Conservation (phyloP, 371 early-diverging fungal species). For the Synchytrium microbalum region DNA sequence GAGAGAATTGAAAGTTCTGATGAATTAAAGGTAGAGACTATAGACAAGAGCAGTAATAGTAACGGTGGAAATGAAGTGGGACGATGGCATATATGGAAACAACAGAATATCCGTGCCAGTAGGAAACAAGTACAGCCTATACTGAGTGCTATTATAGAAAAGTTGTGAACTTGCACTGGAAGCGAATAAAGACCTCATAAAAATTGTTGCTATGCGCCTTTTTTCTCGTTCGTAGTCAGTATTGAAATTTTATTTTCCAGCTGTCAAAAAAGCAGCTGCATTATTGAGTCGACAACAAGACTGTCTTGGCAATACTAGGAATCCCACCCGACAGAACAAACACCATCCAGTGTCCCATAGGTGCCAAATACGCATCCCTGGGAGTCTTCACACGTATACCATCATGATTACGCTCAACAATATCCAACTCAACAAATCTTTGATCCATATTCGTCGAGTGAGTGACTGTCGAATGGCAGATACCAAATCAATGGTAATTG, state of each 20-base stretch:
- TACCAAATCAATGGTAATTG: background rate
- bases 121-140: slow-evolving; percentile 67
- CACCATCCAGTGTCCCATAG: slow-evolving; percentile 35
- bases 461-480: slow-evolving; percentile 20
- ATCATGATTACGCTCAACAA: slow-evolving; percentile 1
- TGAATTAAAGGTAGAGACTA: slow-evolving; percentile 11
- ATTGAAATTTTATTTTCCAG: too few species aligned
- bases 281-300: slow-evolving; percentile 8
- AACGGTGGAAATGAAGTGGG: background rate
- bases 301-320: slow-evolving; percentile 16
- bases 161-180: background rate
- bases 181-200: background rate
- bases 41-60: background rate
- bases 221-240: too few species aligned
- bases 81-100: slow-evolving; percentile 25
- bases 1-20: slow-evolving; percentile 10
- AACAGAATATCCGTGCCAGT: slow-evolving; percentile 49
- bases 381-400: slow-evolving; percentile 19
- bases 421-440: slow-evolving; percentile 5
- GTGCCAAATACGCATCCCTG: slow-evolving; percentile 23
- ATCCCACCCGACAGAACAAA: slow-evolving; percentile 18
- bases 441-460: slow-evolving; percentile 29
- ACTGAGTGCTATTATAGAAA: slow-evolving; percentile 11
- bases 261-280: too few species aligned
- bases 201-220: too few species aligned